Base-by-base conservation (phyloP, 2,329 filamentous ascomycete genomes). In the Periconia sp. region DNA sequence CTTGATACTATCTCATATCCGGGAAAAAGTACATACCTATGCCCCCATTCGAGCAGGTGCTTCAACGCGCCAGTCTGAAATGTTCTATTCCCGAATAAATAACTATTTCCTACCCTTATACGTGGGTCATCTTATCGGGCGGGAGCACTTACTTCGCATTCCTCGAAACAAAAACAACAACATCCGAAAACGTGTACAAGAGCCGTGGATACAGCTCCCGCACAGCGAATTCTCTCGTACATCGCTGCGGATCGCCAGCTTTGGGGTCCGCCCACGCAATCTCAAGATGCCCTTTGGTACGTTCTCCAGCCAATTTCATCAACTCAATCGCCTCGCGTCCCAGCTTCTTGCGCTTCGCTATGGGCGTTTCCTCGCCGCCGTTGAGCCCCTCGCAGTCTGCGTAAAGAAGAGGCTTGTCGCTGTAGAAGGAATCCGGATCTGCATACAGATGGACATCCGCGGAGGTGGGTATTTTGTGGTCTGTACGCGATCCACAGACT, bases 341-440 rank as follows among this genome's bases (percentile, higher is more conserved):
- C n/a, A n/a, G n/a, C 18, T 27, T 48, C 37, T 19, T 17, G 45
- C 41, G 11, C 33, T n/a, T n/a, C n/a, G n/a, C 61, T 3, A 64
- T 49, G 31, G 76, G 75, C 13, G 63, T 60, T n/a, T 64, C 66
- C 53, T 81, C 79, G 14, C 80, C 80, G 37, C 79, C 79, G 30
- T 77, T 73, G 8, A 82, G 73, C 0, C 80, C 80, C 67, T 82
- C 80, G 54, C 79, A 82, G 55, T 82, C 80, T 18, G 80, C 78
- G 49, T 77, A 76, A 5, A 82, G 66, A 18, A 81, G 68, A 0
- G 79, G 79, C 5, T 68, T 58, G 8, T 68, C 65, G 17, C 68
- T 68, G 11, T 64, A 56, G 33, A 74, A 66, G 5, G 75, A 78
- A 1, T 70, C 59, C 1, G 80, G 80, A 57, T 82, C 80, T 1